These are phyloP conservation scores for Exophiala dermatitidis DNA, from an alignment of 2,329 filamentous ascomycete genomes.

Conservation along the genomic window DNA sequence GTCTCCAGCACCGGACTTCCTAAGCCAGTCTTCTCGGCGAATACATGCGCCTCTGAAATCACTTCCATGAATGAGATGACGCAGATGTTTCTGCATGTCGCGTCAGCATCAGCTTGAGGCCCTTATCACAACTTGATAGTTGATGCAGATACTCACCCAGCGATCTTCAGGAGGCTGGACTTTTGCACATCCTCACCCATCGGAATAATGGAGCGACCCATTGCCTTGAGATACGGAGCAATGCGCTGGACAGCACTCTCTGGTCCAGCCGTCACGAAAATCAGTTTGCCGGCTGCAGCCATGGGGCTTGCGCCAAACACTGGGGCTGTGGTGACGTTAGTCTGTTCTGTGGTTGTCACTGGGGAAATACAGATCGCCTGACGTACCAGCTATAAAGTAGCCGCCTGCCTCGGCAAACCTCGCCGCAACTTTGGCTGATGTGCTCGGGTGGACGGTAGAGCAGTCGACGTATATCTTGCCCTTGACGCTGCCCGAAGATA, in stretches of 20 bases:
- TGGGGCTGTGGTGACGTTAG: neutral
- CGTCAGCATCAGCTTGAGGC: neutral
- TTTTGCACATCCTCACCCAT: neutral
- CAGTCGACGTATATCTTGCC: neutral
- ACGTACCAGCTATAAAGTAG: neutral
- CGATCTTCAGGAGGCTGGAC: neutral
- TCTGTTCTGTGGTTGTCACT: neutral
- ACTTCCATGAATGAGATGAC: neutral
- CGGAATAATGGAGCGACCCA: neutral
- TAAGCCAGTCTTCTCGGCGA: neutral
- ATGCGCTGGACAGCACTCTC: neutral
- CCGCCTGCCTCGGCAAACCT: neutral
- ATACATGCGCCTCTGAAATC: neutral
- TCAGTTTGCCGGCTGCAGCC: neutral
- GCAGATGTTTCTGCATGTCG: neutral
- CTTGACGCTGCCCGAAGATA: neutral
- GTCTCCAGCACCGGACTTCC: neutral
- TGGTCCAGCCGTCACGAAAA: neutral
- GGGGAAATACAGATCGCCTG: neutral
- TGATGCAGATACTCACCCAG: neutral
- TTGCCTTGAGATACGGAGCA: neutral
- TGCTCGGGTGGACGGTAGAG: neutral
- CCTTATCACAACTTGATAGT: neutral
- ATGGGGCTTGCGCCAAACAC: neutral
- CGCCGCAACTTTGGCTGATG: neutral